Evolutionary conservation across 495 filamentous ascomycete genomes (phyloP), one percentile per base, ranked within the genome.

Genomic region (Bacidia rubella): DNA sequence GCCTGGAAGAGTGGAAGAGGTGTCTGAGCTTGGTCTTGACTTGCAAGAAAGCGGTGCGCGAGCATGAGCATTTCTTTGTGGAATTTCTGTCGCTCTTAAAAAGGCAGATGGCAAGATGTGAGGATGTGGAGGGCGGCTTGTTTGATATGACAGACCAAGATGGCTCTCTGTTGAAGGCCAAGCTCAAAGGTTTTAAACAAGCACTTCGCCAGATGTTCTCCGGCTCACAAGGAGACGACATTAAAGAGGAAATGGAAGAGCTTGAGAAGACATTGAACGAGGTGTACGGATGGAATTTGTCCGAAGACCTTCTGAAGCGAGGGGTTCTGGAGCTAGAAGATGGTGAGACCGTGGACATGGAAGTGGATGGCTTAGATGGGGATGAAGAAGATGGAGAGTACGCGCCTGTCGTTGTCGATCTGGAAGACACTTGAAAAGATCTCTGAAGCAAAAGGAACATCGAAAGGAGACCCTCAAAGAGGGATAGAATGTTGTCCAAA

Each of bases 311-410:
- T 55, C 70, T 83, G 9, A 74, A 75, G 55, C 71, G 68, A 47
- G 87, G 88, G 0, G 80, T 79, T 64, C 57, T 87, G 39, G 72
- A 79, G 66, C 65, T 88, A 47, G 86, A 87, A 62, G 85, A 87
- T 60, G 84, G 81, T 21, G 86, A 90, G 64, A 68, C 79, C 59
- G 80, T 94, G 15, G 81, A 88, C 53, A 74, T 92, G 61, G 87
- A 95, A 55, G 70, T 86, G 55, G 70, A 70, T 23, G 85, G 81
- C 4, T 74, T 82, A 54, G 83, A 90, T 55, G 86, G 79, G 53
- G 86, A 93, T 52, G 86, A 92, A 49, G 87, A 92, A 66, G 77
- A 75, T 53, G 87, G 87, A 17, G 90, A 95, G 62, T 90, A 88
- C 71, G 82, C 85, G 54, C 92, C 90, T 15, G 73, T 84, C 21